phyloP scores from a whole-genome alignment of 305 asterid species.

The Withania somnifera region DNA sequence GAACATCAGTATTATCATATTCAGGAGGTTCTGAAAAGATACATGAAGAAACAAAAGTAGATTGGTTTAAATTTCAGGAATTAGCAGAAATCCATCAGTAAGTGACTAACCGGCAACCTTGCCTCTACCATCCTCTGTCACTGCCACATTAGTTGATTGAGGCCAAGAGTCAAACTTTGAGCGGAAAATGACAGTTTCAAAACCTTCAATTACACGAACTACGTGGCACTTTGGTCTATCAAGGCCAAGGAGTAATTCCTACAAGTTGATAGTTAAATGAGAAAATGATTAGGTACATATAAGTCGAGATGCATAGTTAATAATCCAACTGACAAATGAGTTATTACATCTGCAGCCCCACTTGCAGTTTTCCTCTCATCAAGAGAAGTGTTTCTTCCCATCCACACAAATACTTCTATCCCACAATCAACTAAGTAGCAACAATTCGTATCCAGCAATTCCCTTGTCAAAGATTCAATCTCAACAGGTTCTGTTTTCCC shows the following conservation, averaged over 20 bases:
- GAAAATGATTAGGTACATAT: slow-evolving; percentile 10
- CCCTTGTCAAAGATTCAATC: slow-evolving; percentile 60
- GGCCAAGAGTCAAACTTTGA: slow-evolving; percentile 92
- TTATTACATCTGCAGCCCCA: slow-evolving; percentile 67
- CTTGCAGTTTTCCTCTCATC: slow-evolving; percentile 76
- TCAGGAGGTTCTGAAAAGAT: neutral
- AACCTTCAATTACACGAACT: slow-evolving; percentile 78
- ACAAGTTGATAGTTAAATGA: slow-evolving; percentile 12
- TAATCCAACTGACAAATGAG: slow-evolving; percentile 4
- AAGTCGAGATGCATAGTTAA: slow-evolving; percentile 7
- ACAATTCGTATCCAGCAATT: slow-evolving; percentile 58
- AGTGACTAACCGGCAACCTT: slow-evolving; percentile 86
- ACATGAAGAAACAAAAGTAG: neutral
- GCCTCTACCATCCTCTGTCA: slow-evolving; percentile 80
- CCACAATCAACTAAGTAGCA: slow-evolving; percentile 89
- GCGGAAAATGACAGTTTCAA: slow-evolving; percentile 77
- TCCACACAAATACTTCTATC: slow-evolving; percentile 80
- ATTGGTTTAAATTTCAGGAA: neutral
- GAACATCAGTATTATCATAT: neutral
- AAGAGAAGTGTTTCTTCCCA: slow-evolving; percentile 79
- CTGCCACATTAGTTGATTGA: slow-evolving; percentile 47
- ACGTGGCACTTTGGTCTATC: slow-evolving; percentile 55
- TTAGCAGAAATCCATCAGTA: slow-evolving; percentile 1
- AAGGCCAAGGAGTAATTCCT: slow-evolving; percentile 57
- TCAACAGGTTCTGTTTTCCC: slow-evolving; percentile 66